phyloP scores from a whole-genome alignment of 164 flowering plant genomes.

The Hamamelis virginiana region DNA sequence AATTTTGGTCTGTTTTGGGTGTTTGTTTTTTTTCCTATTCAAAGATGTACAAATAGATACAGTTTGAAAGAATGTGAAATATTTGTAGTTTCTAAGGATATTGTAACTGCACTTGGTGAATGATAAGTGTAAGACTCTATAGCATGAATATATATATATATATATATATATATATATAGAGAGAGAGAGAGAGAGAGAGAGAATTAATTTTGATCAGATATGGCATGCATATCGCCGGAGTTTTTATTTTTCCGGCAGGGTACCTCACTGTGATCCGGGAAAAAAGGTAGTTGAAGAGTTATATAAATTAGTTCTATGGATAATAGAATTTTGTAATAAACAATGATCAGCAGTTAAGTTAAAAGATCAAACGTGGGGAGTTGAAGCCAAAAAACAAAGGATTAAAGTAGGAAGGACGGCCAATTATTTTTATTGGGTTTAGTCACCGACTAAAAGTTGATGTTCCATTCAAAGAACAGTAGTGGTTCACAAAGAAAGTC shows the following conservation, averaged over 20 bases:
- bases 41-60: slow-evolving; percentile 13
- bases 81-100: background rate
- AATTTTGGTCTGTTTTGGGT: slow-evolving; percentile 2
- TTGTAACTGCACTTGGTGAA: slow-evolving; percentile 8
- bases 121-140: background rate
- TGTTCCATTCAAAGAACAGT: background rate
- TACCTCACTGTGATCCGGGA: background rate
- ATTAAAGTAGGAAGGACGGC: background rate
- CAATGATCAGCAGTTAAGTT: background rate
- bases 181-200: no score
- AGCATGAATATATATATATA: background rate
- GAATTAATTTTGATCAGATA: no score
- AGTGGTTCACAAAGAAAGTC: background rate
- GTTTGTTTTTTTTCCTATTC: background rate
- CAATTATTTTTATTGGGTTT: slow-evolving; percentile 3
- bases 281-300: background rate
- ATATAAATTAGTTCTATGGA: background rate
- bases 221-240: background rate
- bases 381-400: background rate
- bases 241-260: background rate
- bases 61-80: background rate
- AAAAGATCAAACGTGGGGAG: background rate
- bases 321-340: background rate
- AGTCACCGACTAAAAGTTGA: slow-evolving; percentile 2
- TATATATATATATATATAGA: no score